These are phyloP conservation scores for Guadua angustifolia DNA, from an alignment of 176 grass and related monocot species.

Conservation along the genomic window DNA sequence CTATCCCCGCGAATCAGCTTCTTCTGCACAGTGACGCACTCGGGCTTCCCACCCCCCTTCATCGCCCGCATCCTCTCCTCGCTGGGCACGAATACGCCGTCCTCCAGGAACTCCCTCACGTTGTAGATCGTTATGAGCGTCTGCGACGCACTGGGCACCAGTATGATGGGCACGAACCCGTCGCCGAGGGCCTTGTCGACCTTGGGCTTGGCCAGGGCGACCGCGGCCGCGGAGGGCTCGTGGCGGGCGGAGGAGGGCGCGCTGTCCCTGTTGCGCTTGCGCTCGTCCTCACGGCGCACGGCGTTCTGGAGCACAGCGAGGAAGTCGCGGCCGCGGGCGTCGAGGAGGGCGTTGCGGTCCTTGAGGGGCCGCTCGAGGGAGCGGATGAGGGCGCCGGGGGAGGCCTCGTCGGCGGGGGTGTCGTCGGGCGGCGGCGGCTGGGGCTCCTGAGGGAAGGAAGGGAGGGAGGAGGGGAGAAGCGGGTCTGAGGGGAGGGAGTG, in stretches of 20 bases:
- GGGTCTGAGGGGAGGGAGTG: slow-evolving; percentile 59
- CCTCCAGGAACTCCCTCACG: slow-evolving; percentile 90
- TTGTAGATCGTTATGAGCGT: slow-evolving; percentile 95
- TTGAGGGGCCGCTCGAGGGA: slow-evolving; percentile 73
- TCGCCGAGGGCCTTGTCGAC: slow-evolving; percentile 57
- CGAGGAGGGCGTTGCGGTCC: slow-evolving; percentile 76
- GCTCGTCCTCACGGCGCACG: slow-evolving; percentile 70
- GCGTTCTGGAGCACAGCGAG: slow-evolving; percentile 53
- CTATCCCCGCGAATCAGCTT: slow-evolving; percentile 77
- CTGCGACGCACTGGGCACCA: slow-evolving; percentile 94
- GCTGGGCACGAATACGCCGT: slow-evolving; percentile 78
- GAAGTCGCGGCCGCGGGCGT: slow-evolving; percentile 89
- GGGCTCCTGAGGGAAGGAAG: slow-evolving; percentile 30
- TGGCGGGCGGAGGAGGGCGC: slow-evolving; percentile 50
- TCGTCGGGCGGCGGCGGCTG: slow-evolving; percentile 55
- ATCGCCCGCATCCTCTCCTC: slow-evolving; percentile 84
- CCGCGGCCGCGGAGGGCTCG: slow-evolving; percentile 37
- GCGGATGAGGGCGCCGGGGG: slow-evolving; percentile 43
- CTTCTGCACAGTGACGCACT: slow-evolving; percentile 92
- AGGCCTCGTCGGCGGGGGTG: slow-evolving; percentile 19
- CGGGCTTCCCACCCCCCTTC: slow-evolving; percentile 70
- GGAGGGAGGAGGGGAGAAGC: slow-evolving; percentile 52
- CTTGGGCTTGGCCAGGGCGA: slow-evolving; percentile 50
- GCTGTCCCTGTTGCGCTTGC: slow-evolving; percentile 69
- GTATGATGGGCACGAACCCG: slow-evolving; percentile 83